Evolutionary conservation across 495 filamentous ascomycete genomes (phyloP).

Genomic region (Bacidia gigantensis): DNA sequence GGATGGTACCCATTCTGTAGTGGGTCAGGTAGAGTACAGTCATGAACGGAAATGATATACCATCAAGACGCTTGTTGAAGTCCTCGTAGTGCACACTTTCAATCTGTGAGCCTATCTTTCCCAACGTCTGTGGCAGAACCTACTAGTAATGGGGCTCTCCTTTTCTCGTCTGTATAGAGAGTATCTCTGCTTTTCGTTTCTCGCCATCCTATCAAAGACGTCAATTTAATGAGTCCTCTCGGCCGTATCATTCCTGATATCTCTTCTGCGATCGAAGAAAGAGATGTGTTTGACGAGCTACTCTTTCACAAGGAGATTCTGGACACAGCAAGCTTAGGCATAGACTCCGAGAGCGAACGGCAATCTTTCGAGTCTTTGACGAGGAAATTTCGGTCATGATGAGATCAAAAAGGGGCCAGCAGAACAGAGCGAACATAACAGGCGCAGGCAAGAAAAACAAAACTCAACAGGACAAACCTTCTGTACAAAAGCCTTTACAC

Average conservation of each 20-base stretch:
- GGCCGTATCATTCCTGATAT: background rate
- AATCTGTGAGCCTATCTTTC: constrained; percentile 16
- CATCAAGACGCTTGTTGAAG: constrained; percentile 96
- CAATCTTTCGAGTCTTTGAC: too few species aligned
- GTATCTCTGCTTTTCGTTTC: constrained; percentile 79
- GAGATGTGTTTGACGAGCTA: background rate
- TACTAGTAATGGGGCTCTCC: constrained; percentile 78
- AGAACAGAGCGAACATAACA: background rate
- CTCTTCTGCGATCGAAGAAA: constrained; percentile 5
- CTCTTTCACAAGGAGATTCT: too few species aligned
- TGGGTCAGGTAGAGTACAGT: constrained; percentile 25
- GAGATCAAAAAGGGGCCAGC: background rate
- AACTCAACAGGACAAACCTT: constrained; percentile 43
- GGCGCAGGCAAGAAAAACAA: background rate
- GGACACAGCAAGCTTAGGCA: too few species aligned
- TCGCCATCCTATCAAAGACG: constrained; percentile 52
- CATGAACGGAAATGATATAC: constrained; percentile 22
- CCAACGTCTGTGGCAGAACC: constrained; percentile 22
- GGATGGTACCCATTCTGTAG: constrained; percentile 83
- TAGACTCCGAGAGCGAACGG: too few species aligned
- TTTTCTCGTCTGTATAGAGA: constrained; percentile 74
- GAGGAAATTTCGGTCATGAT: background rate
- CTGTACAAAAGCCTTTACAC: constrained; percentile 58
- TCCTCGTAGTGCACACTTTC: constrained; percentile 97
- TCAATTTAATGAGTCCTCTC: constrained; percentile 1